These are phyloP conservation scores for Polyplosphaeria fusca DNA, from an alignment of 495 filamentous ascomycete genomes.

Conservation along the genomic window DNA sequence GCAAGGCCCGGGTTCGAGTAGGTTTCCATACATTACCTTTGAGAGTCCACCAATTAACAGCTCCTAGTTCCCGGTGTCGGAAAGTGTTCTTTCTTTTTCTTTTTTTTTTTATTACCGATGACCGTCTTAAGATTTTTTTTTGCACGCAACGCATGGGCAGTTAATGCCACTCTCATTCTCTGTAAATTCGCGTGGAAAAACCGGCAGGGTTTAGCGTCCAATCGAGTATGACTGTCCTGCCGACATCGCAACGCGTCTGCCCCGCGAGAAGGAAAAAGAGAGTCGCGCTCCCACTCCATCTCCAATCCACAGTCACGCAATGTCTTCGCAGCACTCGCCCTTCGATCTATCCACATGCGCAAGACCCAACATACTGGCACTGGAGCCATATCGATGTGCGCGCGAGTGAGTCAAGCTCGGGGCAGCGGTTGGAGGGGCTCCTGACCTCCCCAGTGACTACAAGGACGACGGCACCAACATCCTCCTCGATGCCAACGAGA, in stretches of 20 bases:
- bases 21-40: too few relatives aligned
- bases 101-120: too few relatives aligned
- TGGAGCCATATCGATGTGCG: constrained; percentile 46
- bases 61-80: constrained; percentile 34
- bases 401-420: constrained; percentile 39
- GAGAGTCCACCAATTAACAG: too few relatives aligned
- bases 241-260: constrained; percentile 12
- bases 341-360: constrained; percentile 39
- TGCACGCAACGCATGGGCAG: too few relatives aligned
- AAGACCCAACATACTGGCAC: constrained; percentile 42
- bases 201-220: too few relatives aligned
- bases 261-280: constrained; percentile 17
- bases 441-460: constrained; percentile 91
- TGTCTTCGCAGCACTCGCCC: constrained; percentile 11
- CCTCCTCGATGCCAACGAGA: constrained; percentile 96
- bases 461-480: constrained; percentile 98
- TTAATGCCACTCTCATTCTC: too few relatives aligned
- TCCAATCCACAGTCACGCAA: background rate
- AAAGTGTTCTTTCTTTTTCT: constrained; percentile 12
- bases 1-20: constrained; percentile 32
- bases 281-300: constrained; percentile 1
- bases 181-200: too few relatives aligned
- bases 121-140: too few relatives aligned
- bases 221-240: too few relatives aligned
- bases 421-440: too few relatives aligned